A percentile compares a stretch with the other conserved stretches of the same genome.
Evolutionary conservation across 352 stramenopile genomes (phyloP).

Genomic region (Bremia lactucae): DNA sequence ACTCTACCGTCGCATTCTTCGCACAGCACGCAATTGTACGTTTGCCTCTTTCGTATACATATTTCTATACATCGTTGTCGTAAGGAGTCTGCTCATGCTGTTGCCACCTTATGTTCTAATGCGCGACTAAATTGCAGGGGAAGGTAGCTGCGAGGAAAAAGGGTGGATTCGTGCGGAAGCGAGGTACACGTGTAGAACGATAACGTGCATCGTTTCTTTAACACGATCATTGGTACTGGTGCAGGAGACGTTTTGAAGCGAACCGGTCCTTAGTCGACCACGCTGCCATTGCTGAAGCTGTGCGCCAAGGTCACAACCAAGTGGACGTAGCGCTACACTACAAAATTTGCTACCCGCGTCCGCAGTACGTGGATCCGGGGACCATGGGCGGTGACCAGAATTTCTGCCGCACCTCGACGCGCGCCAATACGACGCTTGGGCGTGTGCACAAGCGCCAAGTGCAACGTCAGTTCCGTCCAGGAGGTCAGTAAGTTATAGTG

Average conservation of each 20-base stretch:
- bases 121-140: conserved; percentile 28
- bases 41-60: neutral
- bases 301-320: conserved; percentile 52
- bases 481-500: conserved; percentile 2
- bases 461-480: conserved; percentile 35
- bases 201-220: neutral
- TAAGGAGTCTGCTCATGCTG: conserved; percentile 1
- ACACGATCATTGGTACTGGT: neutral
- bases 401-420: conserved; percentile 48
- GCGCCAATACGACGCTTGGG: conserved; percentile 37
- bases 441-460: conserved; percentile 33
- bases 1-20: conserved; percentile 67
- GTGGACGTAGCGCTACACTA: conserved; percentile 77
- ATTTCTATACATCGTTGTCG: neutral
- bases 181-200: conserved; percentile 20
- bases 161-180: conserved; percentile 59
- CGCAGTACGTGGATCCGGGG: conserved; percentile 64
- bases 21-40: conserved; percentile 61
- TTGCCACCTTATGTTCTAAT: conserved; percentile 2
- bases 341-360: conserved; percentile 74
- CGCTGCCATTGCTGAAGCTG: conserved; percentile 30
- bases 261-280: conserved; percentile 28
- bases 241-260: conserved; percentile 54
- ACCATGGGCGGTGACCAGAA: conserved; percentile 66
- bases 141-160: conserved; percentile 45